Base-by-base conservation (phyloP, 169 alveolate species). In the Theileria orientalis region DNA sequence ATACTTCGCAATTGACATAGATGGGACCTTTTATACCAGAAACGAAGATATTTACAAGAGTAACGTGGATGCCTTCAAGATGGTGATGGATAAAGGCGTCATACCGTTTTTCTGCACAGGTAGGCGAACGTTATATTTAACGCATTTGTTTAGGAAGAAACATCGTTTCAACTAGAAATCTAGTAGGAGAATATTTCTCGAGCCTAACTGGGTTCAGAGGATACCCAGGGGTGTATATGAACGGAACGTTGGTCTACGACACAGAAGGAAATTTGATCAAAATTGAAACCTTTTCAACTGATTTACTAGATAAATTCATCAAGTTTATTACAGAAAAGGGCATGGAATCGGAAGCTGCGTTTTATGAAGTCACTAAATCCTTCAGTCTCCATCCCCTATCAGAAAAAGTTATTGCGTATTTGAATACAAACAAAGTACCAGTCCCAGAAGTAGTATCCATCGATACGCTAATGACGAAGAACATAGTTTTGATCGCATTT, bases 211-310 rank as follows among this genome's bases (percentile, higher is more conserved):
- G 71, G n/a, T 44, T 23, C 9, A 32, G 67, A 7, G 78, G 79
- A 7, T 77, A 35, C 49, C 86, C 86, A 1, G 86, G 86, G 27
- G 68, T 77, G 5, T 77, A 77, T 59, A 52, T 37, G 56, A 77
- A 63, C 41, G 86, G 86, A 19, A 42, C 76, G 25, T 25, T 77
- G 23, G 82, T 77, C 2, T 46, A 33, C 1, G 80, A 67, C 63
- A 8, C 63, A 8, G 63, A 47, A n/a, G 77, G 80, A 57, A 61
- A 69, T 5, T 2, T n/a, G 41, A 8, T 68, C 9, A 59, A 67
- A 16, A 41, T 69, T 44, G 19, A 7, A 14, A 46, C 16, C 40
- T 54, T 76, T 27, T 44, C 6, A 37, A 1, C 21, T 3, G 30
- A 49, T 11, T 16, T 49, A 27, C 19, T 49, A 3, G 30, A 16